phyloP scores from a whole-genome alignment of 139 green algal genomes.

The Tetradesmus lagerheimii region DNA sequence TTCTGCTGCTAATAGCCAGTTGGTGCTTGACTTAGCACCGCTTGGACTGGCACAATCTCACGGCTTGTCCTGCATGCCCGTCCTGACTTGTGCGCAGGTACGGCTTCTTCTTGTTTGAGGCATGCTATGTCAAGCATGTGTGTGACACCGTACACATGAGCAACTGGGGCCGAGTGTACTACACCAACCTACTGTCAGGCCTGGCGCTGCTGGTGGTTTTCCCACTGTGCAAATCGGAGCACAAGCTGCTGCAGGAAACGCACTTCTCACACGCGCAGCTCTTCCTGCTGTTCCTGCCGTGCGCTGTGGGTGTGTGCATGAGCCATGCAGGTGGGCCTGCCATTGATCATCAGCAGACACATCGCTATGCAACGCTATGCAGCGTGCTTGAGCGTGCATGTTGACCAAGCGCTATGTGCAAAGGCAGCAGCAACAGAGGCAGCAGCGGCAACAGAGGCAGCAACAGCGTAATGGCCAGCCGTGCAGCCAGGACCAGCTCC shows the following conservation, averaged over 20 bases:
- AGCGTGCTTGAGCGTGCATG: too few species aligned
- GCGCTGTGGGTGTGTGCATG: constrained; percentile 73
- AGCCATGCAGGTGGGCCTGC: constrained; percentile 58
- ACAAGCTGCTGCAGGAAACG: constrained; percentile 28
- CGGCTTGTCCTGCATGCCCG: background rate
- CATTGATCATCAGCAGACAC: too few species aligned
- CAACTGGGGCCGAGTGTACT: constrained; percentile 68
- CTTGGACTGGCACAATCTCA: background rate
- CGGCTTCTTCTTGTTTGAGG: constrained; percentile 67
- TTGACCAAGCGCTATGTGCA: too few species aligned
- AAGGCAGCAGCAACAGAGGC: too few species aligned
- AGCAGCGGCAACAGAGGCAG: too few species aligned
- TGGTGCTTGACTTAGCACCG: background rate
- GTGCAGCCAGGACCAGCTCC: too few species aligned
- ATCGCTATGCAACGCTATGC: too few species aligned
- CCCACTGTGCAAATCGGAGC: constrained; percentile 8
- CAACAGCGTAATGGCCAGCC: too few species aligned
- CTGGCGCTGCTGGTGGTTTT: constrained; percentile 38
- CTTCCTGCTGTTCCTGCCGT: constrained; percentile 63
- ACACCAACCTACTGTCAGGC: constrained; percentile 56
- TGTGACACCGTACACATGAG: constrained; percentile 69
- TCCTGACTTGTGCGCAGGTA: constrained; percentile 50
- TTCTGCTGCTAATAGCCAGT: too few species aligned
- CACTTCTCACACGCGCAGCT: constrained; percentile 25
- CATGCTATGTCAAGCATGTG: constrained; percentile 71